These are phyloP conservation scores for Polyplosphaeria fusca DNA, from an alignment of 495 filamentous ascomycete species.

Conservation along the genomic window DNA sequence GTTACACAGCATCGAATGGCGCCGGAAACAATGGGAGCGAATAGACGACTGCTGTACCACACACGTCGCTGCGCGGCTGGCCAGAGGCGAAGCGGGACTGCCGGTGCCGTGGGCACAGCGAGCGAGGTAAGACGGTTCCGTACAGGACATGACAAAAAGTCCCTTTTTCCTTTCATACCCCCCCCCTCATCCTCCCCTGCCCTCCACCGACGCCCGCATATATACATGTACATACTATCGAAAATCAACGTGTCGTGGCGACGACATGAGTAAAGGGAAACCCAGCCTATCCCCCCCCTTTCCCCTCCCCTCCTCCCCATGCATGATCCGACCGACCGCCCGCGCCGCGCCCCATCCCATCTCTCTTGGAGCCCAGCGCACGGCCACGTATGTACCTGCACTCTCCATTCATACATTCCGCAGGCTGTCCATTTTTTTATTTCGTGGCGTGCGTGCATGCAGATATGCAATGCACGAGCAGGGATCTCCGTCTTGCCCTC, in stretches of 20 bases:
- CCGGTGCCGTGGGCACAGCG: not conserved
- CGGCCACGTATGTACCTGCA: not conserved
- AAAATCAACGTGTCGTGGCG: not conserved
- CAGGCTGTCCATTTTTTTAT: too few relatives aligned
- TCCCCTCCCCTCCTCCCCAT: too few relatives aligned
- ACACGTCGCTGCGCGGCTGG: too few relatives aligned
- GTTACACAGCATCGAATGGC: slow-evolving; percentile 12
- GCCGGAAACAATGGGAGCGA: not conserved
- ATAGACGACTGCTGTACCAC: too few relatives aligned
- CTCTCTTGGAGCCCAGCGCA: not conserved
- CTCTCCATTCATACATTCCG: not conserved
- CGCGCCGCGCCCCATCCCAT: not conserved
- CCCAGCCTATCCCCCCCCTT: too few relatives aligned
- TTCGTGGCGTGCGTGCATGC: not conserved
- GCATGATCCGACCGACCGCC: not conserved
- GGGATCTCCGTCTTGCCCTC: not conserved
- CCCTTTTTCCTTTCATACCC: not conserved
- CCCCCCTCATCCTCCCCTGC: too few relatives aligned
- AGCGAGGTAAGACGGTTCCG: not conserved
- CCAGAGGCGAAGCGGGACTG: too few relatives aligned
- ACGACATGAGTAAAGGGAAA: too few relatives aligned
- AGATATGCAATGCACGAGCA: not conserved
- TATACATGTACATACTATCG: not conserved
- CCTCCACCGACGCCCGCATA: too few relatives aligned
- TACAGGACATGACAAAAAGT: not conserved